Evolutionary conservation across 306 rosid genomes (phyloP).

Genomic region (Coriaria nepalensis): DNA sequence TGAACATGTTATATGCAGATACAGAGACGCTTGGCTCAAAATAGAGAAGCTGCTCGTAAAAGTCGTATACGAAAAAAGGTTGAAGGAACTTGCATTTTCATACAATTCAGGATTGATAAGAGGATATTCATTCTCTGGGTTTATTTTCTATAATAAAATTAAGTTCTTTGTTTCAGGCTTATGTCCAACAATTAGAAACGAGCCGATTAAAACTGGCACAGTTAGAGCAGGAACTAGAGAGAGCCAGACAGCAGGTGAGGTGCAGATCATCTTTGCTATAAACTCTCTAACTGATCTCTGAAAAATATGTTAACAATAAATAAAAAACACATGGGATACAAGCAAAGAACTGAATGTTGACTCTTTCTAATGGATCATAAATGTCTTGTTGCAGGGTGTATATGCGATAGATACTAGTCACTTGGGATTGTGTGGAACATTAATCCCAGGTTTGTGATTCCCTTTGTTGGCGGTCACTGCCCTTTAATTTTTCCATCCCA

Average conservation of each 20-base stretch:
- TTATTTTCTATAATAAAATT: neutral
- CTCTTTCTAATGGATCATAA: slow-evolving; percentile 8
- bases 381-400: slow-evolving; percentile 36
- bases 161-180: slow-evolving; percentile 36
- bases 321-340: no score
- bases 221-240: slow-evolving; percentile 63
- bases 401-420: slow-evolving; percentile 30
- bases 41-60: slow-evolving; percentile 85
- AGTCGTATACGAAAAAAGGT: slow-evolving; percentile 77
- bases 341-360: no score
- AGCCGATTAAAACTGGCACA: slow-evolving; percentile 71
- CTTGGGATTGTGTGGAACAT: slow-evolving; percentile 35
- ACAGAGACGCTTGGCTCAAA: slow-evolving; percentile 66
- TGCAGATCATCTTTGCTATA: slow-evolving; percentile 12
- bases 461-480: neutral
- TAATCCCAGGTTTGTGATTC: slow-evolving; percentile 53
- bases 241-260: slow-evolving; percentile 57
- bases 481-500: neutral
- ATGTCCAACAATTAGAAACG: slow-evolving; percentile 80
- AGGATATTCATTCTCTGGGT: no score
- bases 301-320: neutral
- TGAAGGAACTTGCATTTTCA: slow-evolving; percentile 9
- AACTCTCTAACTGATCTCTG: slow-evolving; percentile 3
- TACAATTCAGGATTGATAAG: neutral
- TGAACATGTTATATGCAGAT: slow-evolving; percentile 24